Evolutionary conservation across 2,329 filamentous ascomycete genomes (phyloP), one percentile per base, ranked within the genome.

Genomic region (Verticillium alfalfae): DNA sequence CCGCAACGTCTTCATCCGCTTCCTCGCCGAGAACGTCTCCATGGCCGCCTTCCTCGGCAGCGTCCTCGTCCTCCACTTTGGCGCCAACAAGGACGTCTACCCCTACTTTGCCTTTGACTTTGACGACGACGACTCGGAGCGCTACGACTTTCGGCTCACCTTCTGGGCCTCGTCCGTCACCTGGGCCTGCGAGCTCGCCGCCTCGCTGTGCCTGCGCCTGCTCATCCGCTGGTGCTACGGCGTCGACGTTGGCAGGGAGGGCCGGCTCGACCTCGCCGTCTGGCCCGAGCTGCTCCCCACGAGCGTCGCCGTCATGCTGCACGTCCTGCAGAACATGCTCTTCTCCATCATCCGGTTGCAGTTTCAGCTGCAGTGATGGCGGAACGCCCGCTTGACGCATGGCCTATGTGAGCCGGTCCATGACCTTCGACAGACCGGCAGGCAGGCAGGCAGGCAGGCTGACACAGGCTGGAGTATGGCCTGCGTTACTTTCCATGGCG

Each of bases 301-400:
- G 3, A 84, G 84, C 60, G 84, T 88, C 22, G 85, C 84, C 26
- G 87, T 89, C 26, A 86, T 85, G 76, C 75, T 89, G 70, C 87
- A 90, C 68, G 87, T 89, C 58, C 70, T 89, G 73, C 87, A 90
- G 75, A 90, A 89, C 71, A 90, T 90, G 87, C 73, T 90, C 61
- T 89, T 90, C 74, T 87, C 85, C 56, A 89, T 90, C 68, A 84
- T 89, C 39, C 81, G 87, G 65, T 74, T 90, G 69, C 81, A 84
- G 65, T 89, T 90, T 67, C 78, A 71, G 61, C 61, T 41, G 59
- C 52, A 60, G 16, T 22, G 10, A 38, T 31, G 26, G 26, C 26
- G 26, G 26, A 31, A 31, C 26, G 26, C 26, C 26, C 26, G 26
- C 5, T 5, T 31, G 26, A 31, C 4, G 26, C 26, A 31, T 31